Conservation (phyloP, 306 rosid species). For the Sindora glabra region DNA sequence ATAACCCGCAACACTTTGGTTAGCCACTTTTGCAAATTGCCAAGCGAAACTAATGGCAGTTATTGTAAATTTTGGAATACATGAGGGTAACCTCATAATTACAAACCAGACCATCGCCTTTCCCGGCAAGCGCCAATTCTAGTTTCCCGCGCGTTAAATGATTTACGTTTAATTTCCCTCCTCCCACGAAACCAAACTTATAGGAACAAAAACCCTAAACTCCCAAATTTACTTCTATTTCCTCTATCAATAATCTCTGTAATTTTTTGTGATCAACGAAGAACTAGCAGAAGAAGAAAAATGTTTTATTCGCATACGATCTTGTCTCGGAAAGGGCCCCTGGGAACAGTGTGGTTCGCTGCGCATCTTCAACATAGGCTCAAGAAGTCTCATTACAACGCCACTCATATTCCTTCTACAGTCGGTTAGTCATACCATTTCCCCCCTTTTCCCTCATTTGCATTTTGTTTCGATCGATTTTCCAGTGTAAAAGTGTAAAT, state of each 20-base stretch:
- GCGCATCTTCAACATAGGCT: conserved; percentile 88
- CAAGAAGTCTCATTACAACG: conserved; percentile 64
- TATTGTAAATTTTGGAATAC: too few species aligned
- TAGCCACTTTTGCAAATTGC: too few species aligned
- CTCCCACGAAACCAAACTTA: too few species aligned
- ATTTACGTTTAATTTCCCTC: too few species aligned
- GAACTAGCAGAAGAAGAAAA: background rate
- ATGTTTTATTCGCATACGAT: conserved; percentile 88
- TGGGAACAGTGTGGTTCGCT: conserved; percentile 87
- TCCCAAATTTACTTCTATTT: background rate
- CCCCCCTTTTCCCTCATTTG: background rate
- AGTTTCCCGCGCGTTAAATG: too few species aligned
- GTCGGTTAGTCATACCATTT: conserved; percentile 59
- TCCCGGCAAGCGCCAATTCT: too few species aligned
- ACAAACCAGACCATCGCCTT: too few species aligned
- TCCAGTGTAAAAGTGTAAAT: background rate
- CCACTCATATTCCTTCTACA: conserved; percentile 60
- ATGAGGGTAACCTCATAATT: too few species aligned
- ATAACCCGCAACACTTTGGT: too few species aligned
- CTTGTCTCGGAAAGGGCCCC: conserved; percentile 79
- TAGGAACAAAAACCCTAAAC: conserved; percentile 8
- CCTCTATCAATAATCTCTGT: background rate
- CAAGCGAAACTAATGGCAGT: too few species aligned
- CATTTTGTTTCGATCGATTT: background rate
- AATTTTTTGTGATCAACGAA: background rate